These are phyloP conservation scores for Monotropa hypopitys DNA, from an alignment of 179 eudicot genomes.

Conservation along the genomic window DNA sequence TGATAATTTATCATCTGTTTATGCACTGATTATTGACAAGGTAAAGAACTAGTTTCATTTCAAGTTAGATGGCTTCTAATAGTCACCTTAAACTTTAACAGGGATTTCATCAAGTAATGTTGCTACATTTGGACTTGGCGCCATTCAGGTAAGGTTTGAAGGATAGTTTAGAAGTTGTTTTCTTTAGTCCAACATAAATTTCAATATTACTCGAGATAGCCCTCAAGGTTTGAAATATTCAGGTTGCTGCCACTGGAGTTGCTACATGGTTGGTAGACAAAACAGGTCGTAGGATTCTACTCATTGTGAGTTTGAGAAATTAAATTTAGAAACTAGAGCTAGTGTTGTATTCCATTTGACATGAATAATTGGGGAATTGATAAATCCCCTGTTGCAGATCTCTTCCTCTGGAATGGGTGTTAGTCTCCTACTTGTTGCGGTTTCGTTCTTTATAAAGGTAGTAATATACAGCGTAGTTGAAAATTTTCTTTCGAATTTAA, in stretches of 20 bases:
- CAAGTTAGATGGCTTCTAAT: constrained; percentile 4
- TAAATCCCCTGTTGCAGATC: constrained; percentile 32
- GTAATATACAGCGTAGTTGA: background rate
- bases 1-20: background rate
- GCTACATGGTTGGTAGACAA: constrained; percentile 80
- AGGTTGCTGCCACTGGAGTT: constrained; percentile 77
- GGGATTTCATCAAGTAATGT: constrained; percentile 70
- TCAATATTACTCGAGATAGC: background rate
- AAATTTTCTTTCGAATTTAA: background rate
- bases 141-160: constrained; percentile 49
- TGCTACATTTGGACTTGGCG: constrained; percentile 75
- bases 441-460: constrained; percentile 70
- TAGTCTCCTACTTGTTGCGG: constrained; percentile 66
- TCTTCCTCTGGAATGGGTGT: constrained; percentile 62
- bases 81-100: constrained; percentile 20
- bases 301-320: constrained; percentile 43
- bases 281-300: constrained; percentile 85
- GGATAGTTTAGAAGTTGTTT: background rate
- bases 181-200: background rate
- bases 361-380: background rate
- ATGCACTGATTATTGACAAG: background rate
- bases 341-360: background rate
- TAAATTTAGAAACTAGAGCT: background rate
- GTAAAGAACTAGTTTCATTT: background rate
- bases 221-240: background rate